These are phyloP conservation scores for Metschnikowia orientalis DNA, from an alignment of 805 yeast species.

Conservation along the genomic window DNA sequence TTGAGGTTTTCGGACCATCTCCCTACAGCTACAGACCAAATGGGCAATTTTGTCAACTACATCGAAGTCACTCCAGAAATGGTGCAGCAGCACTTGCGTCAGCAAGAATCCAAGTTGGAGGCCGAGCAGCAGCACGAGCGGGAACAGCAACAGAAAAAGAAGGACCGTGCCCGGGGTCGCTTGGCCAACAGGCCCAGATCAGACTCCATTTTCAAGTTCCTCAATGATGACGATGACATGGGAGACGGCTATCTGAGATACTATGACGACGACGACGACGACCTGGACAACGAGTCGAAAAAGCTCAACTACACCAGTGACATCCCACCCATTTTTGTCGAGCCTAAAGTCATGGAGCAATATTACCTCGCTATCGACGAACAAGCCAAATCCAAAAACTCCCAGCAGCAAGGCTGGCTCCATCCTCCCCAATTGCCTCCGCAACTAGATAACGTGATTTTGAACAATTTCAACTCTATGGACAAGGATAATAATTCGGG, in stretches of 20 bases:
- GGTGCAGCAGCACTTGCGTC: conserved; percentile 28
- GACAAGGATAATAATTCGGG: conserved; percentile 80
- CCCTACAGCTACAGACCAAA: conserved; percentile 96
- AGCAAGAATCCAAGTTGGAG: conserved; percentile 22
- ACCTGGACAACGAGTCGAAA: conserved; percentile 11
- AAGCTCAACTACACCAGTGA: conserved; percentile 51
- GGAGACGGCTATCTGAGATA: conserved; percentile 76
- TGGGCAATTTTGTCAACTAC: conserved; percentile 93
- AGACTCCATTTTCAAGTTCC: conserved; percentile 61
- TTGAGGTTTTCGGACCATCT: conserved; percentile 79
- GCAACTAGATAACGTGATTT: conserved; percentile 87
- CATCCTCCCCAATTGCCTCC: conserved; percentile 98
- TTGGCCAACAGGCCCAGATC: conserved; percentile 33
- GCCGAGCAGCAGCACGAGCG: conserved; percentile 18
- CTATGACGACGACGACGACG: conserved; percentile 51
- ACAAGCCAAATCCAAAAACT: conserved; percentile 52
- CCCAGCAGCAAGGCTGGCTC: conserved; percentile 60
- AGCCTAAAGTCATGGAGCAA: conserved; percentile 83
- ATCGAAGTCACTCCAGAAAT: conserved; percentile 61
- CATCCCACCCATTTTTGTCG: conserved; percentile 80
- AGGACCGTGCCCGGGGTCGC: conserved; percentile 24
- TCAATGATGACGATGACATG: conserved; percentile 74
- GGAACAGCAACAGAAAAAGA: conserved; percentile 5
- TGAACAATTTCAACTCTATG: conserved; percentile 59
- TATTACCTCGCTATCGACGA: conserved; percentile 73